phyloP scores from a whole-genome alignment of 1,139 yeast genomes.

The Suhomyces panamericanus region DNA sequence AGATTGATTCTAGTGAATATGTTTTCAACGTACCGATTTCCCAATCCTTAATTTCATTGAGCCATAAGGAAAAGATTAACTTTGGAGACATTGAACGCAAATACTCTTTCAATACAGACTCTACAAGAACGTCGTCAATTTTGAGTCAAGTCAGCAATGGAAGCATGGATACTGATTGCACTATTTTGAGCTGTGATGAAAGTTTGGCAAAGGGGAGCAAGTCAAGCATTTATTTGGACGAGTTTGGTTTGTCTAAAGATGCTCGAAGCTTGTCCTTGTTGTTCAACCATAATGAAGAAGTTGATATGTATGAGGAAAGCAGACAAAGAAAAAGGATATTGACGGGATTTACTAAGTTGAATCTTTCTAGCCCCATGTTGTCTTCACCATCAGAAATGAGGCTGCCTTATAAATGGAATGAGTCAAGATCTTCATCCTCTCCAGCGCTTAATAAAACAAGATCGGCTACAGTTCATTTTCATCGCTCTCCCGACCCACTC shows the following conservation, averaged over 20 bases:
- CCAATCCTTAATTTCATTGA: slow-evolving; percentile 41
- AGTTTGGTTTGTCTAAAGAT: slow-evolving; percentile 38
- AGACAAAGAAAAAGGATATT: slow-evolving; percentile 35
- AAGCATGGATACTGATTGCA: slow-evolving; percentile 23
- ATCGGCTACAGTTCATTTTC: too few species aligned
- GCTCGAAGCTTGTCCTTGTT: slow-evolving; percentile 50
- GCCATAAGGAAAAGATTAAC: slow-evolving; percentile 28
- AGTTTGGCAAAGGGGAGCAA: not conserved
- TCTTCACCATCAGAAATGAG: not conserved
- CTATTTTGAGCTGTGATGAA: slow-evolving; percentile 18
- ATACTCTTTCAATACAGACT: slow-evolving; percentile 27
- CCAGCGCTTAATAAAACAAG: slow-evolving; percentile 6
- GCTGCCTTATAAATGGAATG: not conserved
- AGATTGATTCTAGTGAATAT: slow-evolving; percentile 49
- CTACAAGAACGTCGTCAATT: slow-evolving; percentile 48
- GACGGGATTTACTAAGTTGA: slow-evolving; percentile 24
- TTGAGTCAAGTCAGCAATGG: slow-evolving; percentile 28
- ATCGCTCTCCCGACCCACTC: not conserved
- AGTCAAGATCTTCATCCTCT: slow-evolving; percentile 7
- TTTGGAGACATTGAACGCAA: slow-evolving; percentile 25
- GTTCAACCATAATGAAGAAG: slow-evolving; percentile 35
- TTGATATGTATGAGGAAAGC: slow-evolving; percentile 41
- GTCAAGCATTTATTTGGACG: slow-evolving; percentile 19
- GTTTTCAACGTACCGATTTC: slow-evolving; percentile 67
- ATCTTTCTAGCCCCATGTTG: slow-evolving; percentile 11